Conservation (phyloP, 2,329 filamentous ascomycete species). For the Fusarium transvaalense region DNA sequence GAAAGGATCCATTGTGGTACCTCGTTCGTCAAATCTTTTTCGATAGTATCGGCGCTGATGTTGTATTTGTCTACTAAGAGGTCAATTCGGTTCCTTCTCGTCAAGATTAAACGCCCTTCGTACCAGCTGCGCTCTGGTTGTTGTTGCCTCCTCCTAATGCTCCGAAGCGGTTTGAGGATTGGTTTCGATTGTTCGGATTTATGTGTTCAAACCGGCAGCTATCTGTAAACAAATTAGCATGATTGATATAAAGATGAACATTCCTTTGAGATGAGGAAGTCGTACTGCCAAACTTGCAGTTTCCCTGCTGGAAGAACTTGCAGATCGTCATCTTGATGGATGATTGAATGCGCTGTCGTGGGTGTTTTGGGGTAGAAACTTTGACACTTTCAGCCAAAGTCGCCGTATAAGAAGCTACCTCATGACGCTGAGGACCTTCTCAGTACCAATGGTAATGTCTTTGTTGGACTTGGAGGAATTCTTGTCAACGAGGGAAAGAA, state of each 20-base stretch:
- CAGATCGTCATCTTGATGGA: slow-evolving; percentile 57
- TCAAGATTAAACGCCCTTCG: neutral
- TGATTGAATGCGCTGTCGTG: slow-evolving; percentile 5
- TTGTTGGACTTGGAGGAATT: neutral
- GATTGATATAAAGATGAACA: neutral
- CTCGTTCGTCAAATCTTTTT: slow-evolving; percentile 76
- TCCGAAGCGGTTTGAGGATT: slow-evolving; percentile 68
- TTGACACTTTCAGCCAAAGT: slow-evolving; percentile 29
- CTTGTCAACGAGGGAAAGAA: neutral
- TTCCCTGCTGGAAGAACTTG: slow-evolving; percentile 64
- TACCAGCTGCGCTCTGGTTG: slow-evolving; percentile 42
- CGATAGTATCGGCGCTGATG: slow-evolving; percentile 71
- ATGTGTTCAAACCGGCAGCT: slow-evolving; percentile 68
- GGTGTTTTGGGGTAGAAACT: slow-evolving; percentile 15
- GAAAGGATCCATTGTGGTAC: slow-evolving; percentile 88
- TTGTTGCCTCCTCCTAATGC: slow-evolving; percentile 54
- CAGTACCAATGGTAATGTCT: neutral
- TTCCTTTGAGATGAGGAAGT: slow-evolving; percentile 13
- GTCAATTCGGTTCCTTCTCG: slow-evolving; percentile 28
- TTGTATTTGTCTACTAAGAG: slow-evolving; percentile 57
- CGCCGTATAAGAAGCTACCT: slow-evolving; percentile 33
- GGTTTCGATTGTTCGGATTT: slow-evolving; percentile 53
- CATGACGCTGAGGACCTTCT: slow-evolving; percentile 34
- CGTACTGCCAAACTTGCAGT: slow-evolving; percentile 66
- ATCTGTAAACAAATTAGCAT: slow-evolving; percentile 53